A percentile compares a stretch with the other conserved stretches of the same genome.
These are phyloP conservation scores for Globisporangium mamillatum DNA, from an alignment of 352 stramenopile genomes.

Conservation along the genomic window DNA sequence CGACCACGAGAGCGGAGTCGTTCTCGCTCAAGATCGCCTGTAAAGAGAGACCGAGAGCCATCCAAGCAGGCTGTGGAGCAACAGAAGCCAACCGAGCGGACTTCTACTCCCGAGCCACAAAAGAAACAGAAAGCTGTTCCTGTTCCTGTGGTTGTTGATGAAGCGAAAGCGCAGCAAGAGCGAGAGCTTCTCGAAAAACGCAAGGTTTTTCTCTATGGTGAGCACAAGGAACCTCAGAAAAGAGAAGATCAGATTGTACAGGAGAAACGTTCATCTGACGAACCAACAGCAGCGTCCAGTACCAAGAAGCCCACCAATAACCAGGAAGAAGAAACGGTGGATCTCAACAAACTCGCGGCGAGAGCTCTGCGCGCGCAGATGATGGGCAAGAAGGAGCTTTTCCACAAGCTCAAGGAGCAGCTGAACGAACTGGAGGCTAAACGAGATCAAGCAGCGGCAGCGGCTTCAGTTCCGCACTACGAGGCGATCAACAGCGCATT, in stretches of 20 bases:
- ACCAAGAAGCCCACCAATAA: neutral
- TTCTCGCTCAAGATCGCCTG: slow-evolving; percentile 28
- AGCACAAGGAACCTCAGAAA: slow-evolving; percentile 10
- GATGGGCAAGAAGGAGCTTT: slow-evolving; percentile 74
- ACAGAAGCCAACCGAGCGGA: neutral
- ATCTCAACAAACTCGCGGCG: slow-evolving; percentile 81
- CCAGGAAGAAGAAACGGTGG: slow-evolving; percentile 28
- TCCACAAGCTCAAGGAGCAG: slow-evolving; percentile 70
- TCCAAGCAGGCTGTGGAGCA: neutral
- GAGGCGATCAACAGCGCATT: slow-evolving; percentile 55
- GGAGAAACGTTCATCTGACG: too few species aligned
- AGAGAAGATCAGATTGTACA: neutral
- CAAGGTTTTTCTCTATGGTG: slow-evolving; percentile 66
- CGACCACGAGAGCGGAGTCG: slow-evolving; percentile 14
- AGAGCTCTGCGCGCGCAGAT: slow-evolving; percentile 78
- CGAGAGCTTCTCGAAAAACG: slow-evolving; percentile 42
- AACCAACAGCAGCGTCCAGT: neutral
- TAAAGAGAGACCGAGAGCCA: slow-evolving; percentile 3
- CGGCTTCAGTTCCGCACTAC: slow-evolving; percentile 48
- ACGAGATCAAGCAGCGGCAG: slow-evolving; percentile 38
- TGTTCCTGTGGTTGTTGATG: slow-evolving; percentile 18
- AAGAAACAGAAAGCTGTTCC: slow-evolving; percentile 13
- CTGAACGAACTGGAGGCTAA: slow-evolving; percentile 79
- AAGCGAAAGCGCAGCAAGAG: slow-evolving; percentile 31
- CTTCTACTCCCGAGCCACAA: slow-evolving; percentile 5